These are phyloP conservation scores for Akanthomyces dipterigenus DNA, from an alignment of 2,329 filamentous ascomycete species.

Conservation along the genomic window DNA sequence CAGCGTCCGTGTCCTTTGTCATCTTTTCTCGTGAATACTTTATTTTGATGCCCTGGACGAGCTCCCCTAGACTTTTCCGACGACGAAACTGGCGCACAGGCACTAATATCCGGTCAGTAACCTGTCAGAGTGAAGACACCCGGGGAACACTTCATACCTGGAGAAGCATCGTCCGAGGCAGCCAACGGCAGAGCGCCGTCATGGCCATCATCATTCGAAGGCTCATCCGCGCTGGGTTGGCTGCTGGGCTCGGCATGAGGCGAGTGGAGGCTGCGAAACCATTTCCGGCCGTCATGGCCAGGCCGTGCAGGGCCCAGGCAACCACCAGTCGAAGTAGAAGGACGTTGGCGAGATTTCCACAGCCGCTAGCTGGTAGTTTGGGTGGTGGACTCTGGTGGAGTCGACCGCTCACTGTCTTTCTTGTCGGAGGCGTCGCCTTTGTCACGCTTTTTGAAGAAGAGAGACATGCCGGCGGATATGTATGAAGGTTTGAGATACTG, in stretches of 20 bases:
- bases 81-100: constrained; percentile 15
- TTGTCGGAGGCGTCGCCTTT: constrained; percentile 4
- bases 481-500: constrained; percentile 10
- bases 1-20: not conserved
- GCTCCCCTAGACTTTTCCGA: constrained; percentile 23
- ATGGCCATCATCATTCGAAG: not conserved
- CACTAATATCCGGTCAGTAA: constrained; percentile 9
- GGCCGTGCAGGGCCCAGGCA: constrained; percentile 5
- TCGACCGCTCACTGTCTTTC: constrained; percentile 4
- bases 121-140: not conserved
- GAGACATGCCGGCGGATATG: constrained; percentile 11
- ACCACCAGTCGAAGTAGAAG: constrained; percentile 2
- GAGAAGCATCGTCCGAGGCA: not conserved
- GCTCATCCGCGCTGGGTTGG: not conserved
- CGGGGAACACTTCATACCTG: not conserved
- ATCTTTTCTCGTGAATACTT: constrained; percentile 22
- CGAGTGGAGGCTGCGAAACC: constrained; percentile 8
- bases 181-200: not conserved
- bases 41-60: constrained; percentile 22
- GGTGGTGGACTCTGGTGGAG: constrained; percentile 3
- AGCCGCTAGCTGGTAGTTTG: constrained; percentile 21
- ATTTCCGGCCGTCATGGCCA: constrained; percentile 6
- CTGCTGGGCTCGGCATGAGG: not conserved
- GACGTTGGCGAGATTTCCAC: constrained; percentile 20
- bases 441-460: constrained; percentile 10